Percentiles rank a stretch among this genome's conserved stretches.
These are phyloP conservation scores for Xylariales sp. DNA, from an alignment of 2,329 filamentous ascomycete genomes.

Conservation along the genomic window DNA sequence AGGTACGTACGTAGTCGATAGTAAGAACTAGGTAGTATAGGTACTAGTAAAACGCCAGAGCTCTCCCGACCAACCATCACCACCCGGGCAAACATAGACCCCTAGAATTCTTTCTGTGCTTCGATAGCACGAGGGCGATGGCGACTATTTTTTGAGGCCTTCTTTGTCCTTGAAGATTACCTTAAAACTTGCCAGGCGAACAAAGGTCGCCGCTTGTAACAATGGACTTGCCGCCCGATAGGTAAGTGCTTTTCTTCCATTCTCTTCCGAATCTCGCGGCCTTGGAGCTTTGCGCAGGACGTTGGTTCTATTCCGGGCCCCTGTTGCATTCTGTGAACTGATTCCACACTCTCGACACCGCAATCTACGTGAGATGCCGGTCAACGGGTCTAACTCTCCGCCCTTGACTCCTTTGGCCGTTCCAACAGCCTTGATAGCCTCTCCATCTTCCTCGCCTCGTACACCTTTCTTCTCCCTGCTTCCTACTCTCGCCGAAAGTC, in stretches of 20 bases:
- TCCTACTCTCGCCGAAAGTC: slow-evolving; percentile 36
- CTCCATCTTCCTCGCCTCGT: slow-evolving; percentile 6
- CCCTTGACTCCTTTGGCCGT: slow-evolving; percentile 15
- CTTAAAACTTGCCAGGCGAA: slow-evolving; percentile 21
- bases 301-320: neutral
- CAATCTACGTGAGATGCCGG: slow-evolving; percentile 15
- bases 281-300: slow-evolving; percentile 4
- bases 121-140: slow-evolving; percentile 17
- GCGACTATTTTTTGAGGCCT: slow-evolving; percentile 16
- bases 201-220: slow-evolving; percentile 35
- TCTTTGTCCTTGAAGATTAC: slow-evolving; percentile 42
- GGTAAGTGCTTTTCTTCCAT: slow-evolving; percentile 42
- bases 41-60: too few species aligned
- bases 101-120: slow-evolving; percentile 1
- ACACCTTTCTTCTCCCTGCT: slow-evolving; percentile 38
- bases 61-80: neutral
- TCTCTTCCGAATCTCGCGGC: neutral
- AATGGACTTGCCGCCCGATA: slow-evolving; percentile 48
- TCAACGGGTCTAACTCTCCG: neutral
- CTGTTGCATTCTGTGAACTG: neutral
- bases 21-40: too few species aligned
- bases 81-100: slow-evolving; percentile 27
- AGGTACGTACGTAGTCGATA: too few species aligned
- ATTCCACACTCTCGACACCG: neutral
- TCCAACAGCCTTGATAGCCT: slow-evolving; percentile 5